Base-by-base conservation (phyloP, 805 yeast genomes). In the Candida sakaeoensis region DNA sequence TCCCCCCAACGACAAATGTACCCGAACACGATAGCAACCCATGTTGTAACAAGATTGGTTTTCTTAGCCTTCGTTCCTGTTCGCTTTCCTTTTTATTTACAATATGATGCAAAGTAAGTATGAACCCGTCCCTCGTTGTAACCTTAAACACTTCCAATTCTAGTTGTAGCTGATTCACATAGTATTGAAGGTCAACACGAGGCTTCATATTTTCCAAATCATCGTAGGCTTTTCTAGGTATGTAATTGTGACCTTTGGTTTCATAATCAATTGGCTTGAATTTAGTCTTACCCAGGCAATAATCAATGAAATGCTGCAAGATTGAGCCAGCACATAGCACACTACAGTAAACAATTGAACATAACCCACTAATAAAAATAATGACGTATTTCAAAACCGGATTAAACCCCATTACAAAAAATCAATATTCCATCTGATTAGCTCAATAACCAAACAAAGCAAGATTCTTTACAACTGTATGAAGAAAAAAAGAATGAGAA, bases 21-120 rank as follows among this genome's bases (percentile, higher is more conserved):
- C 90, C 96, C 0, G 91, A 79, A 16, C 95, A 83, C 54, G 90
- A 95, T 46, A 91, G 64, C 10, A 91, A 69, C 0, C 99, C 99
- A 52, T 91, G 99, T 15, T 91, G 65, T 45, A 88, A 60, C 16
- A 91, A 64, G 1, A 91, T 65, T 0, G 98, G 98, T 40, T 69
- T 70, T 44, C 71, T 58, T 25, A 48, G 30, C 27, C 57, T 34
- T 26, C 73, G 55, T 12, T 54, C 50, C 8, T 47, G 58, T 2
- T 47, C 54, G 4, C 64, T 39, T 30, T 62, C 68, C 5, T 49
- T 52, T 0, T 82, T 80, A 44, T 79, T 74, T 5, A 79, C 62
- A 6, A 87, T 55, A 32, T 87, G 76, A 54, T 85, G 80, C 33
- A 89, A 57, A 1, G 72, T 70, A n/a, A 91, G 61, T 1, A 79